Evolutionary conservation across 1,139 yeast species (phyloP), one percentile per base, ranked within the genome.

Genomic region (Geotrichum siamense): DNA sequence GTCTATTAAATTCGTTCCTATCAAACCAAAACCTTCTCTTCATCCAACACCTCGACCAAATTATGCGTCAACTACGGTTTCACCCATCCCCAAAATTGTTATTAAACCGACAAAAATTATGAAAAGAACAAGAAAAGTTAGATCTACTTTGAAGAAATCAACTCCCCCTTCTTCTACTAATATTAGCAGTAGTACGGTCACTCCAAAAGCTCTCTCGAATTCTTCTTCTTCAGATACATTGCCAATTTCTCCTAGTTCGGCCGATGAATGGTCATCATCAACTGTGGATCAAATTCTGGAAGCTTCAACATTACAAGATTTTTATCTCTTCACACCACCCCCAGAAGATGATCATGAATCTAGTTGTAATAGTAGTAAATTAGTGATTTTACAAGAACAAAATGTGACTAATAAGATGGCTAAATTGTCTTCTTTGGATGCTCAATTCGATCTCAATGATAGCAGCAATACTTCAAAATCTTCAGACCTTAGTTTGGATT

Each of bases 131-230:
- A 8, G 32, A 6, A 28, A 28, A n/a, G 8, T 15, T n/a, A 12
- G n/a, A 8, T 8, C 17, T 15, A 15, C 32, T n/a, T n/a, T 6
- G n/a, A 28, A 28, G 32, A 28, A 12, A 28, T n/a, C 8, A 8
- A 28, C 8, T 5, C 13, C 8, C 8, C 20, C 26, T 17, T 20
- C 26, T 23, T n/a, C 38, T 19, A 35, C 26, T 8, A 23, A 23
- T 8, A n/a, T n/a, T n/a, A n/a, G n/a, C n/a, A n/a, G n/a, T n/a
- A n/a, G 41, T 9, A 36, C 42, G 25, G 26, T 44, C 15, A 43
- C 51, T 12, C 45, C 51, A 3, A 38, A 39, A n/a, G n/a, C n/a
- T n/a, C n/a, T n/a, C 28, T 39, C 44, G 13, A 29, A 33, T 2
- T 30, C 43, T 5, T 39, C 39, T 31, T 32, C 36, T 21, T 5